Evolutionary conservation across 1,284 basidiomycete species (phyloP).

Genomic region (Cutaneotrichosporon cyanovorans): DNA sequence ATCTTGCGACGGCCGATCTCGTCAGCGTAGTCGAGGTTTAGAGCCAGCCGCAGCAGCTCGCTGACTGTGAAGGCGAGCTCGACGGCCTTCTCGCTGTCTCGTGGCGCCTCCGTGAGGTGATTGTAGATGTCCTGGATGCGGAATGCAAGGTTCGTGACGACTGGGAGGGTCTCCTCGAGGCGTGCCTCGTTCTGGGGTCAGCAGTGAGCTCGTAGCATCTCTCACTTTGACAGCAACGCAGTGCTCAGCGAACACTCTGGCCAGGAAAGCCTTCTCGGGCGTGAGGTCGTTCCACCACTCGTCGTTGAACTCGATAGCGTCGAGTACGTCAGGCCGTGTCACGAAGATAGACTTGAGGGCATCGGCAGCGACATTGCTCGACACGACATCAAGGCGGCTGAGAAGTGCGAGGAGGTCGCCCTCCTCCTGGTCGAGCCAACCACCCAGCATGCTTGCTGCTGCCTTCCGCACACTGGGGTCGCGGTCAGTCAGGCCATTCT

Average conservation of each 20-base stretch:
- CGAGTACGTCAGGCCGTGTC: constrained; percentile 55
- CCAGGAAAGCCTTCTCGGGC: constrained; percentile 75
- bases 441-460: constrained; percentile 65
- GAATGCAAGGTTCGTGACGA: constrained; percentile 83
- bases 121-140: constrained; percentile 75
- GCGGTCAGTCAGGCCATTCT: constrained; percentile 78
- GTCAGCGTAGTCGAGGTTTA: constrained; percentile 85
- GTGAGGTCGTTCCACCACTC: constrained; percentile 63
- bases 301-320: constrained; percentile 67
- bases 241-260: constrained; percentile 75
- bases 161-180: constrained; percentile 71
- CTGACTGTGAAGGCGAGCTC: constrained; percentile 63
- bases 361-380: constrained; percentile 57
- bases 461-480: constrained; percentile 75
- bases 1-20: constrained; percentile 90
- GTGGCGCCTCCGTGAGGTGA: constrained; percentile 46
- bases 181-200: constrained; percentile 50
- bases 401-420: constrained; percentile 54
- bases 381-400: constrained; percentile 56
- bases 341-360: constrained; percentile 61
- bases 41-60: constrained; percentile 71
- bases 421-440: constrained; percentile 61
- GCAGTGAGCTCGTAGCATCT: too few species aligned
- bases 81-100: constrained; percentile 48
- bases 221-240: constrained; percentile 55